phyloP scores from a whole-genome alignment of 2,329 filamentous ascomycete genomes.

The Cercospora janseana region DNA sequence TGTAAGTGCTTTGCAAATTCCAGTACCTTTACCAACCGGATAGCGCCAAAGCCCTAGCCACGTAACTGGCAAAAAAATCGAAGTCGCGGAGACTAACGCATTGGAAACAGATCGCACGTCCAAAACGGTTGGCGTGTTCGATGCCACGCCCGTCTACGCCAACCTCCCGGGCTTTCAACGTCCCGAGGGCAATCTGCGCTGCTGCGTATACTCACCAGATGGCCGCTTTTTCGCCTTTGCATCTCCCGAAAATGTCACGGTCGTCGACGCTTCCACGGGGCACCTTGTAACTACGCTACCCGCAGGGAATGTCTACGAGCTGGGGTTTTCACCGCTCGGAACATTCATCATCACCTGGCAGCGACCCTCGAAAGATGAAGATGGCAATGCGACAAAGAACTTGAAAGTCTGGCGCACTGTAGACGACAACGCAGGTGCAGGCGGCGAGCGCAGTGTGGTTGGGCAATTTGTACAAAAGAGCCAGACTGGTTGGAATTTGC shows the following conservation, averaged over 20 bases:
- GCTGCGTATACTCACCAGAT: conserved; percentile 91
- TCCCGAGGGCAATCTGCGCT: conserved; percentile 91
- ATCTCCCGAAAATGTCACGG: conserved; percentile 77
- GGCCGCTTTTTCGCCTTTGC: conserved; percentile 97
- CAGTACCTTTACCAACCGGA: conserved; percentile 93
- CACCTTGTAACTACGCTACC: conserved; percentile 71
- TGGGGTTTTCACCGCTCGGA: conserved; percentile 89
- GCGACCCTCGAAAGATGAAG: conserved; percentile 85
- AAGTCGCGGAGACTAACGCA: conserved; percentile 17
- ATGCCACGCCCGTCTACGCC: conserved; percentile 86
- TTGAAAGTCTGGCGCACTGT: conserved; percentile 92
- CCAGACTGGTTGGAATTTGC: conserved; percentile 93
- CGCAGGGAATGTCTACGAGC: conserved; percentile 83
- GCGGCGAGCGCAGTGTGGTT: conserved; percentile 67
- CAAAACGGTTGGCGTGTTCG: conserved; percentile 91
- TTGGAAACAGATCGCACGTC: conserved; percentile 71
- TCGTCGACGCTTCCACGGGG: conserved; percentile 78
- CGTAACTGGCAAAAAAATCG: neutral
- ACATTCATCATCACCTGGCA: conserved; percentile 97
- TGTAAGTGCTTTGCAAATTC: conserved; percentile 60
- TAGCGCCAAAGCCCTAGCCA: no score
- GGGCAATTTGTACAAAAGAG: conserved; percentile 94
- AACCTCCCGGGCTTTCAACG: conserved; percentile 74
- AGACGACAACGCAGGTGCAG: conserved; percentile 61
- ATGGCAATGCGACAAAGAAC: conserved; percentile 91